Evolutionary conservation across 2,329 filamentous ascomycete genomes (phyloP).

Genomic region (Dactylellina leptospora): DNA sequence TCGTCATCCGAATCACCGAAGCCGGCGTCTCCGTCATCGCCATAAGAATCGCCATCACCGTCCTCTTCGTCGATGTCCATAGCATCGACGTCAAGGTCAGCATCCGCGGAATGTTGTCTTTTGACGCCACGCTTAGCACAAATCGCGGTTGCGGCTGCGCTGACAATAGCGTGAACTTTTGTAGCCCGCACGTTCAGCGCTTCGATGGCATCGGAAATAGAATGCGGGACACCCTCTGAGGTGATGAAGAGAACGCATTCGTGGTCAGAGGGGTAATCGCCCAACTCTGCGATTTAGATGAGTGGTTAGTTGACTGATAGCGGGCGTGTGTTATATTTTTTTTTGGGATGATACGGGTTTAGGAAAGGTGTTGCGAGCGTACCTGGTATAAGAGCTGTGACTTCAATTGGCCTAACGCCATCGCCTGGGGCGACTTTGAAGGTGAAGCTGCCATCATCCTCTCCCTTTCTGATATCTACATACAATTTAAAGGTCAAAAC

Average conservation of each 20-base stretch:
- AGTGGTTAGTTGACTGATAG: too few relatives aligned
- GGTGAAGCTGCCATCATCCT: constrained; percentile 76
- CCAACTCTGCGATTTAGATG: constrained; percentile 64
- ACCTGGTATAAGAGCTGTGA: constrained; percentile 62
- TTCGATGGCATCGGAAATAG: constrained; percentile 59
- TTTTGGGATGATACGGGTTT: too few relatives aligned
- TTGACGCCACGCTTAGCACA: constrained; percentile 43
- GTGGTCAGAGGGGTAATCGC: constrained; percentile 69
- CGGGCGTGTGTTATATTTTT: too few relatives aligned
- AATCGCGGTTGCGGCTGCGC: constrained; percentile 24
- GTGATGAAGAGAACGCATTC: constrained; percentile 68
- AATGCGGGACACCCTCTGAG: constrained; percentile 62
- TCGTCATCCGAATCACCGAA: constrained; percentile 59
- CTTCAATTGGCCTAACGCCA: constrained; percentile 57
- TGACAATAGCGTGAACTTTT: constrained; percentile 41
- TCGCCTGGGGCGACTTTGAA: constrained; percentile 66
- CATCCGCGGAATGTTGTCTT: constrained; percentile 56
- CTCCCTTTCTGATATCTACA: constrained; percentile 67
- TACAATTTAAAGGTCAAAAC: not conserved
- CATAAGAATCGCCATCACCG: constrained; percentile 56
- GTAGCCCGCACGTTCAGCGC: constrained; percentile 35
- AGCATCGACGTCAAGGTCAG: constrained; percentile 58
- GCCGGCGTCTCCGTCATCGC: constrained; percentile 59
- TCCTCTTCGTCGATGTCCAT: constrained; percentile 59
- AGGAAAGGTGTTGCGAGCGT: constrained; percentile 35